Evolutionary conservation across 2,329 filamentous ascomycete species (phyloP).

Genomic region (Alternaria sp.): DNA sequence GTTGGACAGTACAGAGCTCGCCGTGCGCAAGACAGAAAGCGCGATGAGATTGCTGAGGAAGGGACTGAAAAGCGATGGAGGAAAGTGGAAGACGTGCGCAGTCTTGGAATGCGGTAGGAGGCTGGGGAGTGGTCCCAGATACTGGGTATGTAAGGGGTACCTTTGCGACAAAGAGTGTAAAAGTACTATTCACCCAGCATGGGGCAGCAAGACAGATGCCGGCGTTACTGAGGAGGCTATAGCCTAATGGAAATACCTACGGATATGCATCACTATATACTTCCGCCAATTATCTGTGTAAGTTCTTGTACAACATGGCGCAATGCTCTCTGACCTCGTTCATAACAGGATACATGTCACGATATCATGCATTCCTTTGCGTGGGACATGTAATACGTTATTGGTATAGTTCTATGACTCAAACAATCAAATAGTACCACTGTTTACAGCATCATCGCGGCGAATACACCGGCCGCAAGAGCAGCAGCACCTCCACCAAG

Average conservation of each 20-base stretch:
- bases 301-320: not conserved
- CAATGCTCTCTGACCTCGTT: not conserved
- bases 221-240: not conserved
- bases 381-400: not conserved
- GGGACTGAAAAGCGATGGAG: slow-evolving; percentile 9
- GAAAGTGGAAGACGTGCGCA: slow-evolving; percentile 17
- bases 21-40: slow-evolving; percentile 11
- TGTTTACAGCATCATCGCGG: slow-evolving; percentile 13
- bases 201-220: not conserved
- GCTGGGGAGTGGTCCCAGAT: slow-evolving; percentile 26
- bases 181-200: slow-evolving; percentile 18
- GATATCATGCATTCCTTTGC: not conserved
- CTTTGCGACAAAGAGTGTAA: slow-evolving; percentile 23
- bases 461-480: slow-evolving; percentile 17
- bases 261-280: not conserved
- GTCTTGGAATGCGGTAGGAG: slow-evolving; percentile 9
- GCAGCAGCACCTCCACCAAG: slow-evolving; percentile 9
- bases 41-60: slow-evolving; percentile 22
- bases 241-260: not conserved
- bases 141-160: slow-evolving; percentile 26
- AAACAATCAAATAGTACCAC: not conserved
- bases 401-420: not conserved
- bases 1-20: slow-evolving; percentile 6
- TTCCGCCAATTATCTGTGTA: not conserved
- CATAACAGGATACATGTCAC: not conserved